Percentiles rank a stretch among this genome's conserved stretches.
Conservation (phyloP, 805 yeast genomes). For the Yueomyces sinensis region DNA sequence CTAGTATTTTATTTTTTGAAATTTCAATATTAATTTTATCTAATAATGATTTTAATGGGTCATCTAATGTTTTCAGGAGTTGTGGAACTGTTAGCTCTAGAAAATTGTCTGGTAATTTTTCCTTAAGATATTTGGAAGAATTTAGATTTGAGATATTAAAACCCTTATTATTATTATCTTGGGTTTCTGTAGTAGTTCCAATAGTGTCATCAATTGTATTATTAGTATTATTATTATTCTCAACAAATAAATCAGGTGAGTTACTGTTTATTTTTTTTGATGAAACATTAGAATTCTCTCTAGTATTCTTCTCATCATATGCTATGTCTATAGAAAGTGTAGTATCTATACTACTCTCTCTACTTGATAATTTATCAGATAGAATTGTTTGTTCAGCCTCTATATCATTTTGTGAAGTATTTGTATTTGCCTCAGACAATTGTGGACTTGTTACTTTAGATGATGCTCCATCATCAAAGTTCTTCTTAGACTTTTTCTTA, state of each 20-base stretch:
- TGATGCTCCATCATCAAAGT: not conserved
- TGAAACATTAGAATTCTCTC: not conserved
- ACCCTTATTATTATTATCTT: too few species aligned
- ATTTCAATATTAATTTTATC: slow-evolving; percentile 1
- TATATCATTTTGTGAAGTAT: too few species aligned
- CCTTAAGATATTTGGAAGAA: not conserved
- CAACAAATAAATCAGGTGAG: not conserved
- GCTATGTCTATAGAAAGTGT: not conserved
- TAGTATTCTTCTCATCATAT: slow-evolving; percentile 1
- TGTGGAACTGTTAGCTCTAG: not conserved
- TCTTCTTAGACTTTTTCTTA: slow-evolving; percentile 18
- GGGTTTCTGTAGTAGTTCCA: not conserved
- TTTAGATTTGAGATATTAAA: not conserved
- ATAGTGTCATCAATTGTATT: not conserved
- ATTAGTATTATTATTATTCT: not conserved
- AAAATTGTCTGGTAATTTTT: slow-evolving; percentile 1
- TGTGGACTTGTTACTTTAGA: not conserved
- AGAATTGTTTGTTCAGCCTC: too few species aligned
- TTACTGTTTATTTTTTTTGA: not conserved
- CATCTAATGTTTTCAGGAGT: slow-evolving; percentile 4
- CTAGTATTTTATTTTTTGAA: not conserved
- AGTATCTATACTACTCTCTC: not conserved
- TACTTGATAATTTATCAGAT: not conserved
- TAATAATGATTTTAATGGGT: slow-evolving; percentile 2
- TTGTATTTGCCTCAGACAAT: not conserved